These are phyloP conservation scores for Phytophthora sp. DNA, from an alignment of 352 stramenopile species.

Conservation along the genomic window DNA sequence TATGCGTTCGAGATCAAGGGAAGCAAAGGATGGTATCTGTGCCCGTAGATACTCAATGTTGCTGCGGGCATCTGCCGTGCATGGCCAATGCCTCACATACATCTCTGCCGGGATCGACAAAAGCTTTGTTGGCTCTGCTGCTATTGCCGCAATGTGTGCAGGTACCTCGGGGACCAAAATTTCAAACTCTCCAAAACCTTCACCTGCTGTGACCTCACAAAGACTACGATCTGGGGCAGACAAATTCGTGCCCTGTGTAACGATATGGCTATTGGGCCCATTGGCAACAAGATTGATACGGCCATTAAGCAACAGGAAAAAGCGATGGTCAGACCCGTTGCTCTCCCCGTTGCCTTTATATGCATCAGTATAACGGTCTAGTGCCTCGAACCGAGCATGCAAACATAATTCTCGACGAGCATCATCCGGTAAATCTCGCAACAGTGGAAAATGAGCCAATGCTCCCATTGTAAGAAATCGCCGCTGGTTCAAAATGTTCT, in stretches of 20 bases:
- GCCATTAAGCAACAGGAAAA: constrained; percentile 59
- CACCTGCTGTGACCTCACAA: constrained; percentile 40
- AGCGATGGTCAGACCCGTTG: constrained; percentile 31
- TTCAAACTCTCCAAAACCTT: constrained; percentile 74
- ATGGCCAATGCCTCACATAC: constrained; percentile 57
- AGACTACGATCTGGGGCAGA: constrained; percentile 28
- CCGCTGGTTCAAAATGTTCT: constrained; percentile 73
- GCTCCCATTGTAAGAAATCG: constrained; percentile 63
- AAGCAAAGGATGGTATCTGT: constrained; percentile 44
- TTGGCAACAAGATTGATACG: constrained; percentile 49
- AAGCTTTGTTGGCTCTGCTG: constrained; percentile 54
- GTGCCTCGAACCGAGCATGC: constrained; percentile 60
- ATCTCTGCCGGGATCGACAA: constrained; percentile 56
- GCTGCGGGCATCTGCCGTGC: constrained; percentile 28
- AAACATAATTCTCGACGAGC: constrained; percentile 51
- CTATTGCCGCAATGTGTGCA: constrained; percentile 44
- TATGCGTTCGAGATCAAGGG: constrained; percentile 59
- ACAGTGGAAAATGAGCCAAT: constrained; percentile 53
- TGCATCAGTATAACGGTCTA: constrained; percentile 52
- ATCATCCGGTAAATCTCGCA: constrained; percentile 45
- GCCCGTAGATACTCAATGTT: constrained; percentile 60
- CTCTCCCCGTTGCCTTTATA: constrained; percentile 45
- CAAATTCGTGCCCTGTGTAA: neutral
- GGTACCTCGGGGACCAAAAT: constrained; percentile 51
- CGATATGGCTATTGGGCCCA: constrained; percentile 20